Base-by-base conservation (phyloP, 2,329 filamentous ascomycete species). In the Cercospora zeae-maydis region DNA sequence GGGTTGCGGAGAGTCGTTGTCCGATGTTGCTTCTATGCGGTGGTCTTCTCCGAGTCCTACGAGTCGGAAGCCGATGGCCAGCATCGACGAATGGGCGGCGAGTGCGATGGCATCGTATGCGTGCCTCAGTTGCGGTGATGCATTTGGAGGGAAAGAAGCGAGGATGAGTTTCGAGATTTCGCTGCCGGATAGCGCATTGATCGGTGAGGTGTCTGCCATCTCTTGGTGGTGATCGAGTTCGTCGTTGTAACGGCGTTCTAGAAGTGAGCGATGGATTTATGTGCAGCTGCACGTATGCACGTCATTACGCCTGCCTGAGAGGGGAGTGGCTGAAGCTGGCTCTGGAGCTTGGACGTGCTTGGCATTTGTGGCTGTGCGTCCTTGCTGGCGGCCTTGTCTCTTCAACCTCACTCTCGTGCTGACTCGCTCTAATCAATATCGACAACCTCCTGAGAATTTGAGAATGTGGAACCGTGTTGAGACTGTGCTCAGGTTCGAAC, bases 1-100 rank as follows among this genome's bases (percentile, higher is more conserved):
- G 33, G 86, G 86, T 72, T 85, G 79, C 31, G 82, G 75, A 73
- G 88, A 84, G 51, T 69, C 54, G 11, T 67, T 56, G 19, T 72
- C 70, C 4, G 73, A 73, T 3, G 59, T 33, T 9, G 69, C 68
- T 54, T 75, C 73, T 67, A 90, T 85, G 53, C 81, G 85, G 73
- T 92, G 86, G 58, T 93, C 91, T 76, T 98, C 92, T 53, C 88
- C 84, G n/a, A 96, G 87, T 1, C 93, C 93, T 16, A 92, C 78
- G 2, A 98, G 82, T 58, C 88, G 84, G 75, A 97, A 98, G 66
- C 87, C 90, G 2, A 93, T 86, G 8, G 88, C 87, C 24, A 85
- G 75, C 87, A 98, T 90, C 71, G 88, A 92, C 3, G 91, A 89
- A 76, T 99, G 93, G 19, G 88, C 82, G 66, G 96, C 88, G 24